Evolutionary conservation across 352 stramenopile genomes (phyloP).

Genomic region (Globisporangium spiculum): DNA sequence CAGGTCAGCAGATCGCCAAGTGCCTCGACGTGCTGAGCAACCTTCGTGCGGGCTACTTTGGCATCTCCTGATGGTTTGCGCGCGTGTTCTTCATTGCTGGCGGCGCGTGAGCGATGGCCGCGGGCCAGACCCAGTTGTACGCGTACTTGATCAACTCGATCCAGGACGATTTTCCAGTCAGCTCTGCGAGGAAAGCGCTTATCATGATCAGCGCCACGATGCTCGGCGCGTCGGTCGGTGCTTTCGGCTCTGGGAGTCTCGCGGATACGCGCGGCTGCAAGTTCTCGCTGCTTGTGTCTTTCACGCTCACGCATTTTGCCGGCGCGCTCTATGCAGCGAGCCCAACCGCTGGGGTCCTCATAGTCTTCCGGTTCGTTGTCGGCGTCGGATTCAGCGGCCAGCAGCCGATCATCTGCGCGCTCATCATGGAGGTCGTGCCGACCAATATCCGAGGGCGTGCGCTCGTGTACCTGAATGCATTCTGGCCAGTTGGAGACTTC

Average conservation of each 20-base stretch:
- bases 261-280: conserved; percentile 51
- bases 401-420: conserved; percentile 34
- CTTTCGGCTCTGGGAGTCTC: conserved; percentile 41
- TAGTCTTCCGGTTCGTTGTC: conserved; percentile 32
- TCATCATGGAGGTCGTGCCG: conserved; percentile 52
- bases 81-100: not conserved
- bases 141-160: not conserved
- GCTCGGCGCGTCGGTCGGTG: conserved; percentile 34
- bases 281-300: conserved; percentile 32
- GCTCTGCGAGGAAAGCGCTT: not conserved
- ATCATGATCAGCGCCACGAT: conserved; percentile 12
- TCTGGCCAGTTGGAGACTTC: conserved; percentile 30
- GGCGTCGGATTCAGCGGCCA: conserved; percentile 50
- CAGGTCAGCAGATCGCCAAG: not conserved
- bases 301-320: conserved; percentile 32
- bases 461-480: conserved; percentile 34
- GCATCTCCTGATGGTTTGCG: conserved; percentile 3
- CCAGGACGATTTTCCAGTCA: not conserved
- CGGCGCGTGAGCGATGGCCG: not conserved
- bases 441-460: conserved; percentile 46
- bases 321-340: conserved; percentile 32
- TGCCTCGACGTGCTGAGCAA: not conserved
- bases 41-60: not conserved
- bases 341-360: conserved; percentile 27
- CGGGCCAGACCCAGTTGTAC: not conserved